Base-by-base conservation (phyloP, 179 eudicot genomes). In the Spergularia azorica region DNA sequence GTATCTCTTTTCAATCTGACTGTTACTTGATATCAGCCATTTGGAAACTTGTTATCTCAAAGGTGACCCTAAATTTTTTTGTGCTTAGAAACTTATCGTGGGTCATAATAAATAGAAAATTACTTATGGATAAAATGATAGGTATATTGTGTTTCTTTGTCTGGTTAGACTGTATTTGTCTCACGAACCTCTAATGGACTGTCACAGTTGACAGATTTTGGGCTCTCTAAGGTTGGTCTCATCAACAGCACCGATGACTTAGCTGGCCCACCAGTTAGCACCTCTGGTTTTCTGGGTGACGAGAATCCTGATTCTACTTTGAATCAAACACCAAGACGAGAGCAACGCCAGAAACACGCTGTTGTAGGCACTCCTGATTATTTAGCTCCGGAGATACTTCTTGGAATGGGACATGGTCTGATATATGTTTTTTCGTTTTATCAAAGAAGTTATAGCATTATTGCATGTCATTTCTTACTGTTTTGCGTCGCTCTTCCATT, bases 291-390 rank as follows among this genome's bases (percentile, higher is more conserved):
- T 82, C 76, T 87, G 76, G 87, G 86, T 65, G 92, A 88, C 62
- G 92, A 90, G 68, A 88, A 83, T 61, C 78, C 87, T 60, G 88
- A 84, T 81, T 66, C 79, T 66, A 68, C 26, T 26, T 75, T 79
- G 26, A 70, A 71, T 61, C 87, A 81, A 76, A 63, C 90, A 84
- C 82, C 92, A 67, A 86, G 84, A 73, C 84, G 84, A 76, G 92
- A 87, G 79, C 85, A 87, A 77, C 89, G 93, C 61, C 88, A 88
- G 73, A 96, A 88, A 72, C 91, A 92, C 51, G 78, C 90, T 55
- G 97, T 92, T 84, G 99, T 92, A 83, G 99, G 99, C 68, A 96
- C 99, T 61, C 99, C 99, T 76, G 99, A 96, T 85, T 96, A 96
- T 89, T 84, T 96, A 91, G 98, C 99, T 76, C 99, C 99, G 32